A percentile compares a stretch with the other conserved stretches of the same genome.
Conservation (phyloP, 495 filamentous ascomycete genomes). For the Podospora pseudocomata region DNA sequence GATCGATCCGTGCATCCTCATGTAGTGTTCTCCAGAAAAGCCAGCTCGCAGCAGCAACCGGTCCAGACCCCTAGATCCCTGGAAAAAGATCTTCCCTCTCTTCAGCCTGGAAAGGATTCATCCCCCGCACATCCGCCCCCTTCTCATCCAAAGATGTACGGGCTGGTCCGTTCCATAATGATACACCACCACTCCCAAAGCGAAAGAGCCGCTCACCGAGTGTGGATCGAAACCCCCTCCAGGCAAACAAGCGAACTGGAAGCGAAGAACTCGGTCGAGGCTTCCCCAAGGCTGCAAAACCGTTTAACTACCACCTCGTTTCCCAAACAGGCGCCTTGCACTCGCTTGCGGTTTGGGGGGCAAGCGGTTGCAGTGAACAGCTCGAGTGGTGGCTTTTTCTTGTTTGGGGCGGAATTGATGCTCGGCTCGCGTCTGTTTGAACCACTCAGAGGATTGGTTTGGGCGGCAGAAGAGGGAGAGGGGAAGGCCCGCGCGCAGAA, state of each 20-base stretch:
- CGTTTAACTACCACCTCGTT: neutral
- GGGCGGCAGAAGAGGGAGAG: neutral
- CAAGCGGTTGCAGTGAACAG: neutral
- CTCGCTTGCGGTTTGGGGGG: neutral
- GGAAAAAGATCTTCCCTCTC: neutral
- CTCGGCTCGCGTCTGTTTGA: neutral
- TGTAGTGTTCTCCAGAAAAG: neutral
- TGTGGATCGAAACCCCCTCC: constrained; percentile 15
- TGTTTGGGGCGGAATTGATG: too few relatives aligned
- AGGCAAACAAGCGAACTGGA: constrained; percentile 10
- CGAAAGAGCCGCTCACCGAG: constrained; percentile 30
- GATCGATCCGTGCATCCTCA: neutral
- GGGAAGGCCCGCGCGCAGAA: neutral
- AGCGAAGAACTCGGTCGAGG: neutral
- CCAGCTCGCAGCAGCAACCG: neutral
- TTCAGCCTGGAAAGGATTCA: neutral
- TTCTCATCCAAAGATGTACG: constrained; percentile 6
- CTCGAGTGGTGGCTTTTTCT: neutral
- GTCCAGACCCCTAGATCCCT: neutral
- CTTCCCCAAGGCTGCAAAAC: neutral
- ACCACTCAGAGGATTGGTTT: neutral
- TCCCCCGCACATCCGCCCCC: neutral
- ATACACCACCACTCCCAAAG: neutral
- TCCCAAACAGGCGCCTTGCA: neutral
- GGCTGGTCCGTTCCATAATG: constrained; percentile 21